A percentile compares a stretch with the other conserved stretches of the same genome.
These are phyloP conservation scores for Saccharomycopsis lassenensis DNA, from an alignment of 805 yeast genomes.

Conservation along the genomic window DNA sequence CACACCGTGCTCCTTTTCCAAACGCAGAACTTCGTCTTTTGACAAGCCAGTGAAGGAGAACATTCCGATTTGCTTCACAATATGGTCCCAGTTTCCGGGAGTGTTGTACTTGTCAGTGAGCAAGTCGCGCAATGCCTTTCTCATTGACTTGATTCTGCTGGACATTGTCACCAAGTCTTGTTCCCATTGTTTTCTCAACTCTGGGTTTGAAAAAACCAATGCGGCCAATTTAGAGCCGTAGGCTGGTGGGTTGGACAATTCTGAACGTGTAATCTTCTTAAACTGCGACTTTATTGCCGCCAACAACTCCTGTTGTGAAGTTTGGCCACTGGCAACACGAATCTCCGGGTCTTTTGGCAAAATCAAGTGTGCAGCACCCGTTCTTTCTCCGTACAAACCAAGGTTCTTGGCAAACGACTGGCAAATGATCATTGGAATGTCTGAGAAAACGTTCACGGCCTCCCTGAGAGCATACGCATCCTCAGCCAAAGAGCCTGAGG, in stretches of 20 bases:
- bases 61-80: slow-evolving; percentile 90
- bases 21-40: slow-evolving; percentile 55
- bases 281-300: slow-evolving; percentile 62
- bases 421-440: slow-evolving; percentile 33
- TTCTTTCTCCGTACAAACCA: slow-evolving; percentile 94
- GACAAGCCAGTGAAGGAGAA: slow-evolving; percentile 82
- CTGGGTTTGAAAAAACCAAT: slow-evolving; percentile 51
- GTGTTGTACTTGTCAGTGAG: slow-evolving; percentile 41
- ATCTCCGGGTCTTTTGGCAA: slow-evolving; percentile 11
- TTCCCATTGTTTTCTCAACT: slow-evolving; percentile 65
- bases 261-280: slow-evolving; percentile 73
- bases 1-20: slow-evolving; percentile 63
- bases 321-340: background rate
- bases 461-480: slow-evolving; percentile 52
- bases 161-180: slow-evolving; percentile 71
- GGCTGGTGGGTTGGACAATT: slow-evolving; percentile 89
- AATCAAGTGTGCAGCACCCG: slow-evolving; percentile 45
- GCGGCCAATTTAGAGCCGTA: slow-evolving; percentile 89
- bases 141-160: slow-evolving; percentile 63
- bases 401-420: slow-evolving; percentile 93
- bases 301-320: slow-evolving; percentile 11
- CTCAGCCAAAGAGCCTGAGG: slow-evolving; percentile 68
- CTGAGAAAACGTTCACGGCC: slow-evolving; percentile 28
- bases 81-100: slow-evolving; percentile 72
- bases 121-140: slow-evolving; percentile 50